Base-by-base conservation (phyloP, 2,329 filamentous ascomycete genomes). In the Hymenoscyphus salicellus region DNA sequence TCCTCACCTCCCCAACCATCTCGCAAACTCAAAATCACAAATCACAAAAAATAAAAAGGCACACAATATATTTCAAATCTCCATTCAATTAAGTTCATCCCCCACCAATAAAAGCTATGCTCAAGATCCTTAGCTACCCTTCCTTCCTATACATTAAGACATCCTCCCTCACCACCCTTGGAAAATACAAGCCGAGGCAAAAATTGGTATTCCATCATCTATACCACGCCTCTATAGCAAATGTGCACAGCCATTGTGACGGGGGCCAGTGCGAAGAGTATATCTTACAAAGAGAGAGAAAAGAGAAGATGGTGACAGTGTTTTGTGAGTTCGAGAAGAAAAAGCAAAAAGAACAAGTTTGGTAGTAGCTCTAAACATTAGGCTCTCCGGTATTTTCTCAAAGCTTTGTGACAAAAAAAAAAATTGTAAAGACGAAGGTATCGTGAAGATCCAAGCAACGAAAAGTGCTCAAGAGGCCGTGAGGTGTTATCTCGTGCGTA, bases 301-400 rank as follows among this genome's bases (percentile, higher is more conserved):
- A 38, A 38, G 32, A 33, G 10, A 11, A 7, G 10, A 5, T 17
- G 63, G 69, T 70, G 55, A 55, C 62, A 62, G 58, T 61, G 56
- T 28, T 41, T 38, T 59, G 38, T 52, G 46, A 38, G 33, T 20
- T n/a, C 8, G 20, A 26, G 11, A 52, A 52, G 14, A 20, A 23
- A 52, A 26, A 23, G 8, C 5, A n/a, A 10, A 38, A 38, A 41
- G 14, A 43, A 32, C 66, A 56, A 67, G 60, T 30, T 66, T 66
- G 56, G 60, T 64, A 69, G 66, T 68, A 71, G 68, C 68, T 71
- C 69, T 72, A 72, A 69, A 73, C 70, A 73, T 73, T 73, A 73
- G 66, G 68, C 65, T 63, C 65, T 63, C 58, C 64, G 36, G 67
- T 68, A 61, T 59, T 63, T 59, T 63, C 57, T 65, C 65, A 58